Conservation (phyloP, 164 flowering plant genomes). For the Hamamelis virginiana region DNA sequence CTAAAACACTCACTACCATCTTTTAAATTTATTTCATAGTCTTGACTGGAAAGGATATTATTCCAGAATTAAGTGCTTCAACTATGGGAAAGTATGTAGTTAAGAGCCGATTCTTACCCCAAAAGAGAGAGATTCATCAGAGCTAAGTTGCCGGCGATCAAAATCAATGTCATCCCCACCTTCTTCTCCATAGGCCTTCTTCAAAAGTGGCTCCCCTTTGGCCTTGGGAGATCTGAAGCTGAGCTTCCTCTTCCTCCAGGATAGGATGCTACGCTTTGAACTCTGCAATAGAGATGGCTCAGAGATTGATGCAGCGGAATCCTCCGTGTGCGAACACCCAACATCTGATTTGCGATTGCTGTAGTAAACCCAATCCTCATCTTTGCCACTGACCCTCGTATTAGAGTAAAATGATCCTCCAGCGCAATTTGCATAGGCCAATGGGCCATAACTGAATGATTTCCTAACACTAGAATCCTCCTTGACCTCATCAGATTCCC, state of each 20-base stretch:
- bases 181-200: conserved; percentile 91
- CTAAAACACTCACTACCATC: no score
- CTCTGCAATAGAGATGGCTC: conserved; percentile 48
- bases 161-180: conserved; percentile 99
- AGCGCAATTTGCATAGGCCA: conserved; percentile 80
- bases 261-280: conserved; percentile 69
- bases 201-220: conserved; percentile 91
- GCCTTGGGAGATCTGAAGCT: conserved; percentile 91
- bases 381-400: conserved; percentile 45
- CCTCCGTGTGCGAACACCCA: conserved; percentile 54
- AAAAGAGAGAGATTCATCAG: conserved; percentile 64
- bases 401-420: conserved; percentile 67
- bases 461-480: conserved; percentile 60
- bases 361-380: conserved; percentile 83
- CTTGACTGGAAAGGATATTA: background rate
- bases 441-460: conserved; percentile 83
- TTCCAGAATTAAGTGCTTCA: background rate
- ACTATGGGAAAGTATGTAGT: background rate
- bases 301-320: conserved; percentile 33
- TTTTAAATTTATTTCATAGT: background rate
- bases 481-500: conserved; percentile 59
- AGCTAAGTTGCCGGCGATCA: conserved; percentile 93
- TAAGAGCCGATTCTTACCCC: conserved; percentile 46
- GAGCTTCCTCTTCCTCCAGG: conserved; percentile 95
- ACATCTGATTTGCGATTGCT: conserved; percentile 85